Evolutionary conservation across 208 protist species (phyloP), one percentile per base, ranked within the genome.

Genomic region (Trypanosoma caninum): DNA sequence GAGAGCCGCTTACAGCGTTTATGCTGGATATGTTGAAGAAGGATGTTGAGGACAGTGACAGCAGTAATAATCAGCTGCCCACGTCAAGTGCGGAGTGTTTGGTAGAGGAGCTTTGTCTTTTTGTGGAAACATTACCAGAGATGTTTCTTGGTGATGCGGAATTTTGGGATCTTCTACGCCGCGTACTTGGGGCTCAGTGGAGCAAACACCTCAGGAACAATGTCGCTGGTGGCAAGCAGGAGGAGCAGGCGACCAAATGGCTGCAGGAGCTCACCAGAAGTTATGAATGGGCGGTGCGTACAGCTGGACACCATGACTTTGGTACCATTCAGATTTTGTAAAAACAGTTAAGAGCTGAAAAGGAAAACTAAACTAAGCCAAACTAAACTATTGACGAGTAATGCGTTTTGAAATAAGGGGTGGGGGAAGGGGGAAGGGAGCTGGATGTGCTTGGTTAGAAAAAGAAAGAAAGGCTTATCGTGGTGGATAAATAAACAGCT

Each of bases 261-360:
- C 28, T 65, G 35, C 44, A 60, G 41, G 65, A 82, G 60, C 64
- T 73, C 20, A 40, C 58, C 13, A 67, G 46, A 41, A 86, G 82
- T 58, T 89, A 79, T 60, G 80, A 74, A 37, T 86, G 74, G 73
- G 74, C 82, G 0, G 82, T 73, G 46, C 62, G 54, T 38, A 71
- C 48, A n/a, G 76, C 76, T 23, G 82, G 82, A 0, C 74, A 84
- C 55, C 50, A 55, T 30, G 50, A 63, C n/a, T 53, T 70, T 37
- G 45, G 48, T 51, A 30, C 59, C 20, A 16, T 65, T 28, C 50
- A 60, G 75, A 56, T 53, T 67, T 3, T 69, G 61, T 60, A 45
- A 25, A 59, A 35, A 65, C 3, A 46, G 16, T 22, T 34, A 61
- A 14, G 28, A 34, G 46, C 22, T 41, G 30, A 48, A 9, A 52